Conservation (phyloP, 2,329 filamentous ascomycete genomes). For the Coleophoma cylindrospora region DNA sequence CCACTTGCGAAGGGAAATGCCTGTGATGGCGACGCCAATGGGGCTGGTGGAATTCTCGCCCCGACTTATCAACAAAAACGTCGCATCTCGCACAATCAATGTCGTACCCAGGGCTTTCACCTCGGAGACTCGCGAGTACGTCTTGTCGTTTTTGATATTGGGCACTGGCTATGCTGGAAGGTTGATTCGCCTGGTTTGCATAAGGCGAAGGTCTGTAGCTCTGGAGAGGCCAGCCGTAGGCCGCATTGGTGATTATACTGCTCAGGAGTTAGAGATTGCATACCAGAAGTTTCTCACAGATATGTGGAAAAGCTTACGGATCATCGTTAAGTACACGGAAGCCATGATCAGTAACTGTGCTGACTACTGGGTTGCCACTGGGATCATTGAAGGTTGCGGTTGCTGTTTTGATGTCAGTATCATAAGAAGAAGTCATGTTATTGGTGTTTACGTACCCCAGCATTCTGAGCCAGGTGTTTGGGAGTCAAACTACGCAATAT, state of each 20-base stretch:
- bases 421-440: not conserved
- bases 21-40: not conserved
- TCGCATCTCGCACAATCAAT: not conserved
- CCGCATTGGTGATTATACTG: not conserved
- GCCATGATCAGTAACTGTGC: slow-evolving; percentile 7
- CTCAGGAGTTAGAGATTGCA: not conserved
- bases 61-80: not conserved
- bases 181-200: no score
- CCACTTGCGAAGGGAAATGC: not conserved
- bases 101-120: not conserved
- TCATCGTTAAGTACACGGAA: slow-evolving; percentile 8
- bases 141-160: not conserved
- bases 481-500: slow-evolving; percentile 4
- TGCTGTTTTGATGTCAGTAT: not conserved
- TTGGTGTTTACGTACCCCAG: slow-evolving; percentile 1
- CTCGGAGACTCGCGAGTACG: not conserved
- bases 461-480: slow-evolving; percentile 6
- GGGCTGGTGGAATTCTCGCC: not conserved
- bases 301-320: slow-evolving; percentile 2
- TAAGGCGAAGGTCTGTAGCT: no score
- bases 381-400: slow-evolving; percentile 1
- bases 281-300: not conserved
- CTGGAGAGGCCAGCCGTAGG: not conserved
- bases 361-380: not conserved
- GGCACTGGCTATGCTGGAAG: no score